phyloP scores from a whole-genome alignment of 148 eudicot genomes.

The Vaccinium myrtillus region DNA sequence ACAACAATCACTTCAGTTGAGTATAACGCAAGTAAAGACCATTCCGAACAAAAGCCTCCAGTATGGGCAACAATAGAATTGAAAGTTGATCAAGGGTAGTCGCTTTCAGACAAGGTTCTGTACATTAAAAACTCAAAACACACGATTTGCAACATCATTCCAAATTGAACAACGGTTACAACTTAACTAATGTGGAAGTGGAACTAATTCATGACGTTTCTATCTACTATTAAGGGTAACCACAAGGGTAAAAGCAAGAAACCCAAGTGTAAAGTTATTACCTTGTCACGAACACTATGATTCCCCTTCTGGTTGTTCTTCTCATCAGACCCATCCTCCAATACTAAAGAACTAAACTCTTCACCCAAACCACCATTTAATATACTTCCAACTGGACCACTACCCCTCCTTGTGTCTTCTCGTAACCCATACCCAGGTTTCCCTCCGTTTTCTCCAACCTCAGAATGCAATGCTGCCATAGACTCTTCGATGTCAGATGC shows the following conservation, averaged over 20 bases:
- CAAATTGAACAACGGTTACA: background rate
- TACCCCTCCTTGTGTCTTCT: conserved; percentile 1
- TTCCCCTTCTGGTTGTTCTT: conserved; percentile 47
- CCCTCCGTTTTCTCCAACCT: conserved; percentile 25
- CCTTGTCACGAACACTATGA: conserved; percentile 66
- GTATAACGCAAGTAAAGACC: background rate
- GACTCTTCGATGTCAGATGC: conserved; percentile 57
- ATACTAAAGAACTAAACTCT: conserved; percentile 41
- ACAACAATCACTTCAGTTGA: background rate
- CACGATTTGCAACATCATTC: background rate
- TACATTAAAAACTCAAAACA: background rate
- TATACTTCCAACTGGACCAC: conserved; percentile 26
- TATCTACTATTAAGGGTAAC: background rate
- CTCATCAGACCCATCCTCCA: conserved; percentile 50
- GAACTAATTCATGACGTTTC: background rate
- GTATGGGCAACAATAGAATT: background rate
- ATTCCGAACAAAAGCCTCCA: background rate
- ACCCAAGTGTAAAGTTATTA: conserved; percentile 22
- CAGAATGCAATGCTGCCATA: conserved; percentile 33
- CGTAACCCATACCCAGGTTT: background rate
- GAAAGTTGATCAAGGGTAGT: background rate
- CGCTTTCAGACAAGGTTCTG: background rate
- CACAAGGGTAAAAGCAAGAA: background rate
- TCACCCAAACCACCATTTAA: conserved; percentile 62
- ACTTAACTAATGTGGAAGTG: background rate